phyloP scores from a whole-genome alignment of 2,329 filamentous ascomycete species.

The Fusarium mundagurra region DNA sequence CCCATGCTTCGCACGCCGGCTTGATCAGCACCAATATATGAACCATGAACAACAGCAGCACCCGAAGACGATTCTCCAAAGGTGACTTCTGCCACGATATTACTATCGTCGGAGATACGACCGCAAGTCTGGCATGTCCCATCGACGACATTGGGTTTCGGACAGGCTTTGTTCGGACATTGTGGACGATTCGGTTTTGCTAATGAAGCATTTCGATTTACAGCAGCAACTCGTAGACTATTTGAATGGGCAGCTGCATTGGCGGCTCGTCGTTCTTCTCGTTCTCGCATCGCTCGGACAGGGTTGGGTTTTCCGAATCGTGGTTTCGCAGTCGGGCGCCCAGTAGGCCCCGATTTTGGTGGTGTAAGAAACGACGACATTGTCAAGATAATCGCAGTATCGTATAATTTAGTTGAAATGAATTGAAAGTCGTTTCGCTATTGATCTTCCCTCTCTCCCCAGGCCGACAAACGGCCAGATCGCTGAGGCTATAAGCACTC shows the following conservation, averaged over 20 bases:
- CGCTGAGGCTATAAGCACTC: not conserved
- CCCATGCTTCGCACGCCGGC: slow-evolving; percentile 77
- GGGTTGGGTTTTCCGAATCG: slow-evolving; percentile 58
- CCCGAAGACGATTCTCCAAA: slow-evolving; percentile 90
- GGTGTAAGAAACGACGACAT: slow-evolving; percentile 62
- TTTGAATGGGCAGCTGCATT: slow-evolving; percentile 41
- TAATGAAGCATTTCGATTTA: slow-evolving; percentile 46
- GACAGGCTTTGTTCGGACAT: slow-evolving; percentile 69
- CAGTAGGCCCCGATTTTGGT: slow-evolving; percentile 47
- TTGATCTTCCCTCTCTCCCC: slow-evolving; percentile 11
- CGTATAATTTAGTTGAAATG: not conserved
- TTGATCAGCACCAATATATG: slow-evolving; percentile 86
- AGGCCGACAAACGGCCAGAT: slow-evolving; percentile 25
- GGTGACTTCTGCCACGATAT: slow-evolving; percentile 90
- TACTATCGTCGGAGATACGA: slow-evolving; percentile 82
- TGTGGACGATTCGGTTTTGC: slow-evolving; percentile 51
- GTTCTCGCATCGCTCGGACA: slow-evolving; percentile 62
- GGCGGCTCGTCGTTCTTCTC: slow-evolving; percentile 57
- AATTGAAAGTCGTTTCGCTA: not conserved
- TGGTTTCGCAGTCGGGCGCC: slow-evolving; percentile 48
- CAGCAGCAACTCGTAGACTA: slow-evolving; percentile 44
- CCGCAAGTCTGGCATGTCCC: slow-evolving; percentile 86
- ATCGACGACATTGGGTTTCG: slow-evolving; percentile 69
- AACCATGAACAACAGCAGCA: slow-evolving; percentile 90
- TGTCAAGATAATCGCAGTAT: slow-evolving; percentile 14